Percentiles rank a stretch among this genome's conserved stretches.
These are phyloP conservation scores for Russula abietina DNA, from an alignment of 768 basidiomycete species.

Conservation along the genomic window DNA sequence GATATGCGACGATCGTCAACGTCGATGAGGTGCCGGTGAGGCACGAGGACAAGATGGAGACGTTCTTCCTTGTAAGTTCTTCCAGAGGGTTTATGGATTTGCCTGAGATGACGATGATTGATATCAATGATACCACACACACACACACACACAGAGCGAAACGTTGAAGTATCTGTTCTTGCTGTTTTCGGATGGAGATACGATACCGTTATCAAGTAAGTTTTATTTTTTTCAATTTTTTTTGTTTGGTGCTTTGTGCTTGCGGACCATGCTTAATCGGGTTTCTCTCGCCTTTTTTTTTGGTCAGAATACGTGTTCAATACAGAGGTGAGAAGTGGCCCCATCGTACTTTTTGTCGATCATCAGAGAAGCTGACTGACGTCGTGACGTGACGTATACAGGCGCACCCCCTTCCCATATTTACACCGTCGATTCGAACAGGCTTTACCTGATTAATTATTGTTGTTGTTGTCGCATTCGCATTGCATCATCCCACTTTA, in stretches of 20 bases:
- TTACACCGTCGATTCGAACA: constrained; percentile 46
- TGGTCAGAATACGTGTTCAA: constrained; percentile 79
- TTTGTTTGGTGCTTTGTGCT: not conserved
- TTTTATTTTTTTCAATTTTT: not conserved
- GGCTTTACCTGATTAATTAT: constrained; percentile 37
- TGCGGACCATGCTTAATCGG: constrained; percentile 19
- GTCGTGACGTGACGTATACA: constrained; percentile 25
- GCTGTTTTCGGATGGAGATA: constrained; percentile 67
- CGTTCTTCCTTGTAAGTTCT: constrained; percentile 73
- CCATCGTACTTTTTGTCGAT: constrained; percentile 2
- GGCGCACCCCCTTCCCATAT: constrained; percentile 70
- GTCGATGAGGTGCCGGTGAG: constrained; percentile 69
- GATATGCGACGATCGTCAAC: constrained; percentile 78
- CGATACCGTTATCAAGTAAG: constrained; percentile 72
- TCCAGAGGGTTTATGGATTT: not conserved
- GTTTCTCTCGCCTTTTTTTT: not conserved
- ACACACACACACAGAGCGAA: constrained; percentile 53
- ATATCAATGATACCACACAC: not conserved
- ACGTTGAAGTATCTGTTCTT: constrained; percentile 89
- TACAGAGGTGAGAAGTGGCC: constrained; percentile 59
- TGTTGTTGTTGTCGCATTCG: too few relatives aligned
- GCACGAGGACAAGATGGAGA: constrained; percentile 90
- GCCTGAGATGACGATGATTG: not conserved
- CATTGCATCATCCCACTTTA: not conserved
- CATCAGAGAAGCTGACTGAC: not conserved